phyloP scores from a whole-genome alignment of 1,284 basidiomycete genomes.

The Uromyces viciae-fabae region DNA sequence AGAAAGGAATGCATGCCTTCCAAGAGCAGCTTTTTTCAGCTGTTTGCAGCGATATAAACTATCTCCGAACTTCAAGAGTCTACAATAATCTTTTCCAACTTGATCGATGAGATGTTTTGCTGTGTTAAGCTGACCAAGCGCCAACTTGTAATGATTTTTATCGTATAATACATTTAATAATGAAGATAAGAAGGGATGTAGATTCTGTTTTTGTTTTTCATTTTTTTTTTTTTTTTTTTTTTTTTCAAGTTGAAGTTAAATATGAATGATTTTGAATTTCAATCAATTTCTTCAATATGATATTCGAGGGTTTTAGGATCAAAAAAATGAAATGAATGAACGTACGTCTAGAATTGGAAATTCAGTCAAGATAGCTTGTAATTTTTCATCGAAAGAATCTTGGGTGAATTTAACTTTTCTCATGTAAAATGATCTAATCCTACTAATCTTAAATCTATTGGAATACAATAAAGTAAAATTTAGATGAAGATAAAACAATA shows the following conservation, averaged over 20 bases:
- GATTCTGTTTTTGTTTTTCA: slow-evolving; percentile 62
- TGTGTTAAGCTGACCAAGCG: slow-evolving; percentile 87
- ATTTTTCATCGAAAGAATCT: slow-evolving; percentile 94
- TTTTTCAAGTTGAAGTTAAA: not conserved
- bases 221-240: not conserved
- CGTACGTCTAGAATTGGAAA: slow-evolving; percentile 92
- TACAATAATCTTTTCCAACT: slow-evolving; percentile 89
- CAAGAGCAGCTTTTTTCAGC: slow-evolving; percentile 87
- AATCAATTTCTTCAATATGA: not conserved
- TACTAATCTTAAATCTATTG: slow-evolving; percentile 90
- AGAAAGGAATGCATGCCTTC: slow-evolving; percentile 64
- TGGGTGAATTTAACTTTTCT: slow-evolving; percentile 99
- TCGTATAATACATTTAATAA: slow-evolving; percentile 95
- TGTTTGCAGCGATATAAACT: slow-evolving; percentile 94
- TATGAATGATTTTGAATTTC: too few relatives aligned
- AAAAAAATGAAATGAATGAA: slow-evolving; percentile 47
- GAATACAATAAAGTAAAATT: not conserved
- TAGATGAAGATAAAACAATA: too few relatives aligned
- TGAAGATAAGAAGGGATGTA: slow-evolving; percentile 89
- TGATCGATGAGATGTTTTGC: slow-evolving; percentile 89
- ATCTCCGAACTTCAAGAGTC: slow-evolving; percentile 91
- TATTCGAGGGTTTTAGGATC: not conserved
- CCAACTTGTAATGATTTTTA: slow-evolving; percentile 98
- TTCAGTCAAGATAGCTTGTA: slow-evolving; percentile 85
- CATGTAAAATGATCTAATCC: slow-evolving; percentile 89